Conservation (phyloP, 2,329 filamentous ascomycete species). For the Neopestalotiopsis sp. region DNA sequence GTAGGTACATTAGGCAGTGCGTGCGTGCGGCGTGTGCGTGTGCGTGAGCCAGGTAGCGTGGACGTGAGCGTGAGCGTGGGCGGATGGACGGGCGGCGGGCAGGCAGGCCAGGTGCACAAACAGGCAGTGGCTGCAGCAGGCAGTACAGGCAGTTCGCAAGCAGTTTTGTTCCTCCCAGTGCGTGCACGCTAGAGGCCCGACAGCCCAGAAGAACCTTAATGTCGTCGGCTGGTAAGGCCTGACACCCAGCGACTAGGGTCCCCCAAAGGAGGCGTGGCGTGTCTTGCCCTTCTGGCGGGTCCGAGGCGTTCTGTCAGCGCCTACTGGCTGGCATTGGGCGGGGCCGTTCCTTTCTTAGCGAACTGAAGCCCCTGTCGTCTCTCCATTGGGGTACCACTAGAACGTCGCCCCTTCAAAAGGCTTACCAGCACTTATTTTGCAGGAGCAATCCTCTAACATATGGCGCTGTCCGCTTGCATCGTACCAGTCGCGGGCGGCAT, state of each 20-base stretch:
- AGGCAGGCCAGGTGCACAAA: neutral
- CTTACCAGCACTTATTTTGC: neutral
- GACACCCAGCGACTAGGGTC: neutral
- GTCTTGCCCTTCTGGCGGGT: constrained; percentile 11
- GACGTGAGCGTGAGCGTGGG: neutral
- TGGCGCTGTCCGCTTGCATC: neutral
- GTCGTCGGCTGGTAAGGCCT: constrained; percentile 17
- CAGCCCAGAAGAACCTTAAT: constrained; percentile 18
- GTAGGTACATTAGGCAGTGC: too few relatives aligned
- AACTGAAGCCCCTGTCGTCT: neutral
- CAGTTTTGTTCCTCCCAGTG: neutral
- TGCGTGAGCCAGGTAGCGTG: too few relatives aligned
- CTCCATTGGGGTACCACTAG: neutral
- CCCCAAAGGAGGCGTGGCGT: neutral
- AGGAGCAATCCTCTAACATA: neutral
- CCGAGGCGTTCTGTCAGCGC: neutral
- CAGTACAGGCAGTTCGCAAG: neutral
- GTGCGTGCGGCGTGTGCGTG: too few relatives aligned
- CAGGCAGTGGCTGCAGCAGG: neutral
- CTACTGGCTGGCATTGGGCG: constrained; percentile 4
- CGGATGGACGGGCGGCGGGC: neutral
- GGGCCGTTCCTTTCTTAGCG: neutral
- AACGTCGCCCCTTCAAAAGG: neutral
- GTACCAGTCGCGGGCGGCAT: neutral
- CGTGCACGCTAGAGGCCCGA: constrained; percentile 3